Evolutionary conservation across 805 yeast genomes (phyloP), one percentile per base, ranked within the genome.

Genomic region (Schizosaccharomyces octosporus): DNA sequence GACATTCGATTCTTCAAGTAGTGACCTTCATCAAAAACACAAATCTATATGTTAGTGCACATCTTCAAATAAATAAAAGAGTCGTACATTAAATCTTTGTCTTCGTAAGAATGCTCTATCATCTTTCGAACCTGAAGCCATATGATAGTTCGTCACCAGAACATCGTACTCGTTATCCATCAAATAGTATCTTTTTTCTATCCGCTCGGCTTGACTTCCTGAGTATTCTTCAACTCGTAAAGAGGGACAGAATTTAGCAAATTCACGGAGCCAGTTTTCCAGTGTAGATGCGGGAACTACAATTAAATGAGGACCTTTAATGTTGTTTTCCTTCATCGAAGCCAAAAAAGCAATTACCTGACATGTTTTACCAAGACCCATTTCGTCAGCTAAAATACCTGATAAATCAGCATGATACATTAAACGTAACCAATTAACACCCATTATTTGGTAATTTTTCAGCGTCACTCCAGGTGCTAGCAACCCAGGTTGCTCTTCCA

Each of bases 291-390:
- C 81, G 0, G 99, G 99, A 32, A 94, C 97, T 42, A 93, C 93
- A 42, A 93, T 85, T 63, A 93, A 74, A 75, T 93, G 97, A 0
- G 96, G 96, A 0, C 95, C 94, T 1, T 70, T 69, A 59, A 75
- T 74, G n/a, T 76, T 77, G 24, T 57, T 27, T n/a, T 71, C 69
- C 68, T 87, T 87, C 67, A 93, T 76, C 68, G 84, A 82, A 0
- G 97, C 88, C 69, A 93, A 73, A 69, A 93, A 93, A 6, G 97
- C 79, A 72, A 93, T 90, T 41, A 93, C 95, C 72, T 93, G 97
- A 70, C 95, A 85, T 0, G 98, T 93, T 70, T 93, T 93, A 63
- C 99, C 99, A 59, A 93, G 75, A 4, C 95, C 99, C 99, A 93
- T 93, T 70, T 93, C 99, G 73, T 93, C 99, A 0, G 98, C 99